A percentile compares a stretch with the other conserved stretches of the same genome.
These are phyloP conservation scores for Fusarium hainanense DNA, from an alignment of 2,329 filamentous ascomycete species.

Conservation along the genomic window DNA sequence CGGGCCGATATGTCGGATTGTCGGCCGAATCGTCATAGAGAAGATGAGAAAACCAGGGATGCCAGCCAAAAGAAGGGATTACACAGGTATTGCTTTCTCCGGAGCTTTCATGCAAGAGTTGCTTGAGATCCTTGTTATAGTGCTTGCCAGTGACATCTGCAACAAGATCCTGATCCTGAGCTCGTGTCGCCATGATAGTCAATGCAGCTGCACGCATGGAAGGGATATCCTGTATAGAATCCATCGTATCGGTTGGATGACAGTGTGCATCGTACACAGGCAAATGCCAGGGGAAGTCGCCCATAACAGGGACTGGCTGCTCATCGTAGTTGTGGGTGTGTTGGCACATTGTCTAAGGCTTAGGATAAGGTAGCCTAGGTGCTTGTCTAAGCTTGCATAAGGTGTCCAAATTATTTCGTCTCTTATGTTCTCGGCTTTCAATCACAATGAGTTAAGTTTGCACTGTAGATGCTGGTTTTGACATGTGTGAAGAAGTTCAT, in stretches of 20 bases:
- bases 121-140: constrained; percentile 53
- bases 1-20: constrained; percentile 52
- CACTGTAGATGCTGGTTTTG: background rate
- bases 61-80: constrained; percentile 85
- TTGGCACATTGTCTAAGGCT: constrained; percentile 19
- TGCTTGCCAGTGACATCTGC: constrained; percentile 68
- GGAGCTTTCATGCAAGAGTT: background rate
- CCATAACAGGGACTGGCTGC: background rate
- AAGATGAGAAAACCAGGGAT: constrained; percentile 87
- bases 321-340: constrained; percentile 15
- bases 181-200: constrained; percentile 81
- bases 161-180: constrained; percentile 80
- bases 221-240: constrained; percentile 66
- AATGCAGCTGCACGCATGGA: constrained; percentile 74
- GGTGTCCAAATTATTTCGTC: background rate
- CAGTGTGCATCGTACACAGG: constrained; percentile 84
- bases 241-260: constrained; percentile 83
- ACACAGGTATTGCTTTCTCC: constrained; percentile 31
- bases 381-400: background rate
- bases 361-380: background rate
- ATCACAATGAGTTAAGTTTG: background rate
- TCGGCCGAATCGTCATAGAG: constrained; percentile 70
- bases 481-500: constrained; percentile 5
- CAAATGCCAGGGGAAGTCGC: constrained; percentile 73
- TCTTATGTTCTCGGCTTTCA: background rate